Conservation (phyloP, 257 asterid species). For the Salvia hispanica region DNA sequence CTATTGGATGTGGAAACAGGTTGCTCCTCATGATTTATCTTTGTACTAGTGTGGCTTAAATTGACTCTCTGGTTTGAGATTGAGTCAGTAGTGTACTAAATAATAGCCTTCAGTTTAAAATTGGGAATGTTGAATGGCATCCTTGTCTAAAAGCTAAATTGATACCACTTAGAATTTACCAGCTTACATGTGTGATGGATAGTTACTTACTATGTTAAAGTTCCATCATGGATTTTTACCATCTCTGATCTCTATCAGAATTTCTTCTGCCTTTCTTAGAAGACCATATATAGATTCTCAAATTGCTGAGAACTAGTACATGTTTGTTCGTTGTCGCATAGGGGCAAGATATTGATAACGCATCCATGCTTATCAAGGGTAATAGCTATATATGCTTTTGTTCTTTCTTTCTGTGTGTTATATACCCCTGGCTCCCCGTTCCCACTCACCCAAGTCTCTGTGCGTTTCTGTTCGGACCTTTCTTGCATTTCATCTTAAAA, state of each 20-base stretch:
- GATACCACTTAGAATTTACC: background rate
- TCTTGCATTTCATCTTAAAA: conserved; percentile 6
- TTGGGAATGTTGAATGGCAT: background rate
- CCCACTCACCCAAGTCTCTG: background rate
- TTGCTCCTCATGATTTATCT: background rate
- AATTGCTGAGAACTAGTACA: background rate
- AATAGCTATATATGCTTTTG: background rate
- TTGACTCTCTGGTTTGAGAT: background rate
- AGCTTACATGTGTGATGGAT: background rate
- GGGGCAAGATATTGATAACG: background rate
- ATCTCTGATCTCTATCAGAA: background rate
- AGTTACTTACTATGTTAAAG: background rate
- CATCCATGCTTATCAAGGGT: conserved; percentile 6
- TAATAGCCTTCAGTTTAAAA: background rate
- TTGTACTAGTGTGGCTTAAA: background rate
- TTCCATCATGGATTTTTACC: background rate
- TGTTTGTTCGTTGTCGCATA: background rate
- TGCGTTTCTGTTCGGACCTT: background rate
- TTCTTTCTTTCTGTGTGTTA: too few relatives aligned
- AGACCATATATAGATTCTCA: background rate
- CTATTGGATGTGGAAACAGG: background rate
- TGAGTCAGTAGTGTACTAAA: background rate
- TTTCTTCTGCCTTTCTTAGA: background rate
- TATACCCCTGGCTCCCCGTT: background rate
- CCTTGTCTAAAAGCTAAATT: background rate